A percentile compares a stretch with the other conserved stretches of the same genome.
phyloP scores from a whole-genome alignment of 75 land plant genomes.

The Adiantum capillusveneris region DNA sequence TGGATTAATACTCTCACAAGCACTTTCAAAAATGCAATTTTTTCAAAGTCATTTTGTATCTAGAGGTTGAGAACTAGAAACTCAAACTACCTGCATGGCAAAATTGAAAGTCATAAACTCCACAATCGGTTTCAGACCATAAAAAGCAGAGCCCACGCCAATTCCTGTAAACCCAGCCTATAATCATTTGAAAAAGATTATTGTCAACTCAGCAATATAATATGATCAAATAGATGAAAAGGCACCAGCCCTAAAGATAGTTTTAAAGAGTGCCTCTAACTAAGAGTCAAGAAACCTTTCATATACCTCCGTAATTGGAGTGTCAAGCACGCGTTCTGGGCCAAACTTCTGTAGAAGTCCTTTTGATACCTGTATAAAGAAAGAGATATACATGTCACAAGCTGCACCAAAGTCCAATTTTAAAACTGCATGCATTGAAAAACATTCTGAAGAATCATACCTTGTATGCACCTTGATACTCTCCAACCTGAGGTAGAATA shows the following conservation, averaged over 20 bases:
- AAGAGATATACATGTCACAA: too few relatives aligned
- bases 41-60: too few relatives aligned
- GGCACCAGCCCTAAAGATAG: neutral
- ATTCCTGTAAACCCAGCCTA: conserved; percentile 98
- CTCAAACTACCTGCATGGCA: conserved; percentile 80
- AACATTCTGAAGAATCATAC: conserved; percentile 32
- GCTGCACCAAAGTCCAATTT: too few relatives aligned
- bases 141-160: conserved; percentile 91
- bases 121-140: conserved; percentile 82
- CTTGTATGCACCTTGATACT: conserved; percentile 98
- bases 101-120: conserved; percentile 99
- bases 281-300: too few relatives aligned
- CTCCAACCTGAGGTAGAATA: conserved; percentile 62
- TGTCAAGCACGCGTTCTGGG: conserved; percentile 83
- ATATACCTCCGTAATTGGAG: conserved; percentile 93
- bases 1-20: too few relatives aligned
- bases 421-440: too few relatives aligned
- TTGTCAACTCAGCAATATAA: too few relatives aligned
- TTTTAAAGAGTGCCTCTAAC: too few relatives aligned
- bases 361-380: conserved; percentile 55
- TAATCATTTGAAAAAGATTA: neutral
- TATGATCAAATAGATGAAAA: too few relatives aligned
- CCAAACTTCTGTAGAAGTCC: conserved; percentile 85
- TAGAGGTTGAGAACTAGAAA: too few relatives aligned
- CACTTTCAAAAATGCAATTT: too few relatives aligned